Evolutionary conservation across 768 basidiomycete genomes (phyloP), one percentile per base, ranked within the genome.

Genomic region (Infundibulicybe gibba): DNA sequence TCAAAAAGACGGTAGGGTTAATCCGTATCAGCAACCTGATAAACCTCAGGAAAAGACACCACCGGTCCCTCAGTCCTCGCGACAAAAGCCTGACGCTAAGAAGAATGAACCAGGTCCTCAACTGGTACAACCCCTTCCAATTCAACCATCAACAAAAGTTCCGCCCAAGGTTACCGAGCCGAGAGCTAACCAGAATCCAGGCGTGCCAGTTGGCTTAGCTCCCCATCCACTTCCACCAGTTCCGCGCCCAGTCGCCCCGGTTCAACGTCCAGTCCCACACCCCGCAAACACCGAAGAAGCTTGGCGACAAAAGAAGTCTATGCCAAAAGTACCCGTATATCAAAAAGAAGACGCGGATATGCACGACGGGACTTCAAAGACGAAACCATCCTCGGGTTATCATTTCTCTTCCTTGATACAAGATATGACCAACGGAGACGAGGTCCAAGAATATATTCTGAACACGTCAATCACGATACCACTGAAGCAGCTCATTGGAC

Each of bases 381-480:
- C 3, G 25, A 3, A 3, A 8, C 25, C 25, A 8, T 25, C 25
- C 25, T 14, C 12, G 12, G 21, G 30, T 12, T 52, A 52, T 34
- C 44, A 52, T 37, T 49, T 49, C 13, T 41, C 17, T 8, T 42
- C 44, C 0, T 21, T n/a, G 0, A 19, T 52, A 5, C 47, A 52
- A 33, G 47, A 52, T 13, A 45, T 35, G 17, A 6, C 44, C 3
- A 19, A 45, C 19, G 11, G 16, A 4, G 51, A 52, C 16, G 41
- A 13, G 0, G 8, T 52, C 8, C 33, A 45, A 14, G n/a, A 32
- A 0, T 9, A 35, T 14, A 19, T 49, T 10, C 40, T 52, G 3
- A 10, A 30, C 3, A 42, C 44, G 2, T 13, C 20, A 9, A 37
- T 45, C 10, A 45, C 44, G 0, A 16, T 50, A 9, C 9, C 20